phyloP scores from a whole-genome alignment of 1,284 basidiomycete species.

The Puccinia novopanici region DNA sequence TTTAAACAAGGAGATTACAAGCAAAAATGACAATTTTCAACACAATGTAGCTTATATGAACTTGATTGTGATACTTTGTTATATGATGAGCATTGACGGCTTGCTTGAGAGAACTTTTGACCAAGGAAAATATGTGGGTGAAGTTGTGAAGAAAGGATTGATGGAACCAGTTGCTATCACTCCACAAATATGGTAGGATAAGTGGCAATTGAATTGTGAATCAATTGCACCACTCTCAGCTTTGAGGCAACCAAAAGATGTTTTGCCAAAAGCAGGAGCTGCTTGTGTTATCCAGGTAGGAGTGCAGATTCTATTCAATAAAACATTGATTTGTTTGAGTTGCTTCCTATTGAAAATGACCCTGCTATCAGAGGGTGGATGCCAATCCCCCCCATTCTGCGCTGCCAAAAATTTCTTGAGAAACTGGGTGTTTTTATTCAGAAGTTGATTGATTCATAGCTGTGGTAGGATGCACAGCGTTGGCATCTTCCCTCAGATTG shows the following conservation, averaged over 20 bases:
- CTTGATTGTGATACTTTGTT: slow-evolving; percentile 19
- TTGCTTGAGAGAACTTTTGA: slow-evolving; percentile 17
- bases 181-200: slow-evolving; percentile 31
- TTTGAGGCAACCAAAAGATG: slow-evolving; percentile 12
- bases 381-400: no score
- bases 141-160: slow-evolving; percentile 29
- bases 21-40: no score
- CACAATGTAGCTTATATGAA: no score
- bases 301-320: neutral
- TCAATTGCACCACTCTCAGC: slow-evolving; percentile 46
- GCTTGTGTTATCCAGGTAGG: slow-evolving; percentile 21
- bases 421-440: no score
- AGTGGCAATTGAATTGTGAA: slow-evolving; percentile 16
- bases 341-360: neutral
- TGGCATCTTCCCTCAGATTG: no score
- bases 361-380: neutral
- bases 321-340: neutral
- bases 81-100: neutral
- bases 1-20: no score
- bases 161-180: neutral
- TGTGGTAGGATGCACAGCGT: no score
- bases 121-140: slow-evolving; percentile 30
- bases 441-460: no score
- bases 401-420: no score
- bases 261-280: slow-evolving; percentile 25